Percentiles rank a stretch among this genome's conserved stretches.
Evolutionary conservation across 805 yeast species (phyloP).

Genomic region (Candida mattraensis): DNA sequence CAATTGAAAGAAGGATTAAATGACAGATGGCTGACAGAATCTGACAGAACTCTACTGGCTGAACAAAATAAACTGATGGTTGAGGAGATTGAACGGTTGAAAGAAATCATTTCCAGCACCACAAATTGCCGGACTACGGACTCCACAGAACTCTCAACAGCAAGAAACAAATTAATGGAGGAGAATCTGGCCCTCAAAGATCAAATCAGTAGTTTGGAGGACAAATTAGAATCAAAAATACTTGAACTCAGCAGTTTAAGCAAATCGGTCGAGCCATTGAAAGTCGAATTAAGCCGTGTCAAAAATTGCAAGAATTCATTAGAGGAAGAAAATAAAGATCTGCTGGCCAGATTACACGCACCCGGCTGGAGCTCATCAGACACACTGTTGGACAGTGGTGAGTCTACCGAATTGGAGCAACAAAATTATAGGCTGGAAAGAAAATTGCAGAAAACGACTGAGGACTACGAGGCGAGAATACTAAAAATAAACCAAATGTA

Average conservation of each 20-base stretch:
- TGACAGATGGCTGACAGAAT: constrained; percentile 34
- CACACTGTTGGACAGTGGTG: neutral
- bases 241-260: neutral
- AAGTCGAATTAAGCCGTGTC: constrained; percentile 2
- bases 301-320: neutral
- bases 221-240: no score
- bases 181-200: no score
- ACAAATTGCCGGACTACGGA: neutral
- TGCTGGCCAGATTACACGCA: neutral
- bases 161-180: neutral
- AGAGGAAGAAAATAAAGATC: neutral
- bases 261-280: constrained; percentile 2
- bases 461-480: neutral
- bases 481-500: neutral
- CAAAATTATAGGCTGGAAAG: neutral
- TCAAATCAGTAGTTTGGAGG: no score
- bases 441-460: neutral
- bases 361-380: constrained; percentile 3
- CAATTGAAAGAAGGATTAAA: constrained; percentile 19
- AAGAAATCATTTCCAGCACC: neutral
- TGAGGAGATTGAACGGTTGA: neutral
- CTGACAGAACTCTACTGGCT: neutral
- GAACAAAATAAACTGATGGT: constrained; percentile 1
- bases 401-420: neutral
- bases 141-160: neutral